phyloP scores from a whole-genome alignment of 768 basidiomycete species.

The Auriscalpium vulgare region DNA sequence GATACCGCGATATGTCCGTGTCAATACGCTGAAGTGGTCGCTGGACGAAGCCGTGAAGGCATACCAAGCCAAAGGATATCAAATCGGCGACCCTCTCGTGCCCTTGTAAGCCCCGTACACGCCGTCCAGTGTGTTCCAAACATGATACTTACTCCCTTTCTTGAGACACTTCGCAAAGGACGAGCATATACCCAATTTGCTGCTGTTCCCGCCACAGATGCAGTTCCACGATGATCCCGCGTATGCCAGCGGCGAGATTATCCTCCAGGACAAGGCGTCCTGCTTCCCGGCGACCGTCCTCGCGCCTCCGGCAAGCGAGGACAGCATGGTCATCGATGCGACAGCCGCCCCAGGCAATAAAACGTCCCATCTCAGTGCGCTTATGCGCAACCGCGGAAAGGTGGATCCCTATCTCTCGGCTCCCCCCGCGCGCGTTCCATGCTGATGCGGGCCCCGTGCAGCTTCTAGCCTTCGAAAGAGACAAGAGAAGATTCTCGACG shows the following conservation, averaged over 20 bases:
- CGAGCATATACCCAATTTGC: conserved; percentile 72
- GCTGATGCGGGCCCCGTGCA: conserved; percentile 19
- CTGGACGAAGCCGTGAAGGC: conserved; percentile 52
- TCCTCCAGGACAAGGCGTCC: conserved; percentile 96
- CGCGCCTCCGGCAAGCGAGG: conserved; percentile 51
- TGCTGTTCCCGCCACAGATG: conserved; percentile 62
- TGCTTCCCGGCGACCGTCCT: conserved; percentile 91
- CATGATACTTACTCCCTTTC: no score
- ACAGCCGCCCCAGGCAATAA: conserved; percentile 98
- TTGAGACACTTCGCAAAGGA: conserved; percentile 65
- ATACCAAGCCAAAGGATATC: conserved; percentile 51
- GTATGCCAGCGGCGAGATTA: conserved; percentile 74
- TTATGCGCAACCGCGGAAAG: conserved; percentile 78
- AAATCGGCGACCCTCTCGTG: conserved; percentile 39
- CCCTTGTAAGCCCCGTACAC: not conserved
- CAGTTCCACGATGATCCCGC: conserved; percentile 64
- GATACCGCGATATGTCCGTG: conserved; percentile 80
- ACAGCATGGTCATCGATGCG: conserved; percentile 74
- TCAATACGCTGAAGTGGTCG: conserved; percentile 69
- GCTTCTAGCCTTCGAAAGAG: conserved; percentile 87
- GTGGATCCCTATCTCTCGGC: conserved; percentile 32
- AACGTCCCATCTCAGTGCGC: conserved; percentile 85
- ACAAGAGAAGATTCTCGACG: conserved; percentile 73
- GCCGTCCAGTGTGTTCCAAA: not conserved
- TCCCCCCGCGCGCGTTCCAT: not conserved